Conservation (phyloP, 805 yeast species). For the Yarrowia bubula region DNA sequence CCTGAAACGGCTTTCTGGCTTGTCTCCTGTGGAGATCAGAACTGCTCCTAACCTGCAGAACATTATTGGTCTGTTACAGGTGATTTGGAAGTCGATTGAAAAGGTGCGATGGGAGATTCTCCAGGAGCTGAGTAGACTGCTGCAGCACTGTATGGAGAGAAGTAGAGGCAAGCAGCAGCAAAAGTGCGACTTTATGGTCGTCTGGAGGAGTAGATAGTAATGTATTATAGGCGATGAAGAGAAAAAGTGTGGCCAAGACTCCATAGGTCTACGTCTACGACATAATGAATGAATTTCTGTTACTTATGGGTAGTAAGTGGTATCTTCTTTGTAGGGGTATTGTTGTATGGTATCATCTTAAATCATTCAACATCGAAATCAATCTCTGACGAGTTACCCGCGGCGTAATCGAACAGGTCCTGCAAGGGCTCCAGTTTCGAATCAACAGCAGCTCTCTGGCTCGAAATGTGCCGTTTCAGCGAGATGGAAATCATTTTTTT, state of each 20-base stretch:
- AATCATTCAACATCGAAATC: background rate
- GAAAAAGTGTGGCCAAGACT: no score
- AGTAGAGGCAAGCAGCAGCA: slow-evolving; percentile 31
- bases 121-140: slow-evolving; percentile 32
- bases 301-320: no score
- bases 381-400: background rate
- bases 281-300: no score
- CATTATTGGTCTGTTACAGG: slow-evolving; percentile 53
- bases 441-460: background rate
- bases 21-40: slow-evolving; percentile 37
- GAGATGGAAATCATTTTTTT: background rate
- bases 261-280: no score
- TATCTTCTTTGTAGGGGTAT: background rate
- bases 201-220: slow-evolving; percentile 17
- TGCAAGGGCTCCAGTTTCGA: slow-evolving; percentile 2
- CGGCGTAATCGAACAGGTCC: slow-evolving; percentile 2
- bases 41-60: slow-evolving; percentile 47
- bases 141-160: slow-evolving; percentile 32
- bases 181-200: slow-evolving; percentile 33
- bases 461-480: background rate
- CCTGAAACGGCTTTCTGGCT: slow-evolving; percentile 45
- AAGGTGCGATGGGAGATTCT: slow-evolving; percentile 37
- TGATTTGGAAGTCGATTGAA: slow-evolving; percentile 34
- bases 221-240: slow-evolving; percentile 2
- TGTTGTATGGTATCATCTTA: background rate